Conservation (phyloP, 1,284 basidiomycete genomes). For the Leucoagaricus sp. region DNA sequence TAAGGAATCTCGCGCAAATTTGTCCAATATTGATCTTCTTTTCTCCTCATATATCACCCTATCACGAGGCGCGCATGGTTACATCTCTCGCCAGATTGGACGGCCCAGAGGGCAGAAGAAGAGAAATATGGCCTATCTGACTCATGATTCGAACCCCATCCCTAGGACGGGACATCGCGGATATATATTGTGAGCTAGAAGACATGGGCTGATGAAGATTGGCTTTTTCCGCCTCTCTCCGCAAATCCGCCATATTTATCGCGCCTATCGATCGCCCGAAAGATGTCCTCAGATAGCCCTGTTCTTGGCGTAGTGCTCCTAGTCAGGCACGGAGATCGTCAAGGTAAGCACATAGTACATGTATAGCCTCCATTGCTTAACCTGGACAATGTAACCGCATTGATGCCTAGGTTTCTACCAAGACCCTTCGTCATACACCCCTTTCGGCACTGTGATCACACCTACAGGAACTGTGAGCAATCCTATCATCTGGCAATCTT, state of each 20-base stretch:
- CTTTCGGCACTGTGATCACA: slow-evolving; percentile 69
- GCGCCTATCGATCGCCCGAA: background rate
- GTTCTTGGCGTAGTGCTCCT: slow-evolving; percentile 36
- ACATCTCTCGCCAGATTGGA: no score
- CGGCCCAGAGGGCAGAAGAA: background rate
- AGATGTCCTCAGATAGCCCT: slow-evolving; percentile 13
- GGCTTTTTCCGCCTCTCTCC: background rate
- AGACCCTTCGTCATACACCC: slow-evolving; percentile 62
- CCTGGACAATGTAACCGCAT: background rate
- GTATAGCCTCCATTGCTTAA: background rate
- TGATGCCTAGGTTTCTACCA: slow-evolving; percentile 58
- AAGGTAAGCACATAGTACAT: slow-evolving; percentile 23
- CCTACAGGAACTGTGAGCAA: slow-evolving; percentile 69
- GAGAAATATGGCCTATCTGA: background rate
- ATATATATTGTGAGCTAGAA: background rate
- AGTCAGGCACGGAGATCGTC: slow-evolving; percentile 36
- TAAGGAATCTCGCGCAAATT: no score
- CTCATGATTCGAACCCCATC: background rate
- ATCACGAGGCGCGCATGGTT: no score
- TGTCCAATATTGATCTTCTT: no score
- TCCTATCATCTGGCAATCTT: slow-evolving; percentile 16
- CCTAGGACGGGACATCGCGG: background rate
- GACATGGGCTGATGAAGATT: background rate
- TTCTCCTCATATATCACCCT: no score
- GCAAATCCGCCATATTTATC: background rate